A percentile compares a stretch with the other conserved stretches of the same genome.
phyloP scores from a whole-genome alignment of 2,329 filamentous ascomycete species.

The Cladobotryum mycophilum region DNA sequence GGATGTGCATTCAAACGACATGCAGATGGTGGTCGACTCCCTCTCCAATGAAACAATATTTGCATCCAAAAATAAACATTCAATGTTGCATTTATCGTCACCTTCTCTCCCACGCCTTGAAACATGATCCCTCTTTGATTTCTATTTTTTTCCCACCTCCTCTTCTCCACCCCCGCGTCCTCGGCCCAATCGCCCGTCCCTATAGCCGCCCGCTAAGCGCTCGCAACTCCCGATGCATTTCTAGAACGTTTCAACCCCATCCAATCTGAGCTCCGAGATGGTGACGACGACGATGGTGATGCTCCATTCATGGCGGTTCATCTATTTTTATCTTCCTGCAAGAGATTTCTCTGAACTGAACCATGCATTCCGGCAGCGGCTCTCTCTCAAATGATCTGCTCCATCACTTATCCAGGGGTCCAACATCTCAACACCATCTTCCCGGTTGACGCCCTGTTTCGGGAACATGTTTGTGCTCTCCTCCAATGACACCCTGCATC shows the following conservation, averaged over 20 bases:
- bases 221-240: constrained; percentile 5
- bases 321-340: constrained; percentile 8
- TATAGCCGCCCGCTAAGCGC: constrained; percentile 12
- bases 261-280: not conserved
- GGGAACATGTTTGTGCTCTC: too few species aligned
- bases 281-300: too few species aligned
- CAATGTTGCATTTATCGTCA: not conserved
- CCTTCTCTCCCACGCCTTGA: not conserved
- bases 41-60: not conserved
- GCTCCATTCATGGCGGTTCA: too few species aligned
- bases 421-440: not conserved
- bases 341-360: not conserved
- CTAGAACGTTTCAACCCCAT: constrained; percentile 6
- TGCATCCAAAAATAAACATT: not conserved
- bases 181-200: not conserved
- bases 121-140: not conserved
- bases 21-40: not conserved
- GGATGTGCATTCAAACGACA: not conserved
- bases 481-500: constrained; percentile 1
- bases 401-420: not conserved
- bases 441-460: not conserved
- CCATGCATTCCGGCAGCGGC: constrained; percentile 1
- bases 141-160: not conserved
- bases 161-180: constrained; percentile 1
- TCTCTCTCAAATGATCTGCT: not conserved